Percentiles rank a stretch among this genome's conserved stretches.
These are phyloP conservation scores for Raphidocelis subcapitata DNA, from an alignment of 139 green algal genomes.

Conservation along the genomic window DNA sequence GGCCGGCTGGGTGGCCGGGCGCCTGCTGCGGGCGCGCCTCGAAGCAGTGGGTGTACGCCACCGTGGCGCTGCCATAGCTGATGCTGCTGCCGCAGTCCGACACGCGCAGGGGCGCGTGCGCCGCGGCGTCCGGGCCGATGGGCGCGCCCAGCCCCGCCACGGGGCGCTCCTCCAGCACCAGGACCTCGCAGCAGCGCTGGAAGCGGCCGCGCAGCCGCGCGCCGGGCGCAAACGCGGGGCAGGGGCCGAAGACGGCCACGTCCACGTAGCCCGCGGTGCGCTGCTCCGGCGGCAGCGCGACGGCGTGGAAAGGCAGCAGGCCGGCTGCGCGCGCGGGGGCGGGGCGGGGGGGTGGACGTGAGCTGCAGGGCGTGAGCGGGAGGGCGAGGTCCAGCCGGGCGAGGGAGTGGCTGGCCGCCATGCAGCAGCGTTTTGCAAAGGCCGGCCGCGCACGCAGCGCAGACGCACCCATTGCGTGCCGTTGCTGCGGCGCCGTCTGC, in stretches of 20 bases:
- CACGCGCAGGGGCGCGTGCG: no score
- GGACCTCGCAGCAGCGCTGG: slow-evolving; percentile 70
- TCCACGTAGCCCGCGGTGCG: slow-evolving; percentile 73
- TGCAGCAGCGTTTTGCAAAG: no score
- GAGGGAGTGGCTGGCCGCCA: no score
- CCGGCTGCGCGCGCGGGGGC: slow-evolving; percentile 67
- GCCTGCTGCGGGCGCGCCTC: no score
- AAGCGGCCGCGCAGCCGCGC: slow-evolving; percentile 66
- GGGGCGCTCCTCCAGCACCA: slow-evolving; percentile 63
- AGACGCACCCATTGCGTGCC: slow-evolving; percentile 34
- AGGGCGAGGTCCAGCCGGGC: background rate
- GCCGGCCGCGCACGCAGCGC: background rate
- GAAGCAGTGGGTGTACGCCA: no score
- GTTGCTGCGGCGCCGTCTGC: slow-evolving; percentile 14
- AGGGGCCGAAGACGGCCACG: slow-evolving; percentile 47
- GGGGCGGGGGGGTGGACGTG: no score
- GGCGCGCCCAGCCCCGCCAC: slow-evolving; percentile 20
- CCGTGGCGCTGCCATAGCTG: background rate
- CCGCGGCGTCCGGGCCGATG: background rate
- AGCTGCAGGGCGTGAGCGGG: background rate
- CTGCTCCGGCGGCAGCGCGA: slow-evolving; percentile 38
- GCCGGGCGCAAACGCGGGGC: slow-evolving; percentile 69
- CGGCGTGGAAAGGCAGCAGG: slow-evolving; percentile 85
- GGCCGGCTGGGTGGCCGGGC: background rate
- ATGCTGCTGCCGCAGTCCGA: slow-evolving; percentile 1